A percentile compares a stretch with the other conserved stretches of the same genome.
Evolutionary conservation across 768 basidiomycete genomes (phyloP).

Genomic region (Boletus huronensis): DNA sequence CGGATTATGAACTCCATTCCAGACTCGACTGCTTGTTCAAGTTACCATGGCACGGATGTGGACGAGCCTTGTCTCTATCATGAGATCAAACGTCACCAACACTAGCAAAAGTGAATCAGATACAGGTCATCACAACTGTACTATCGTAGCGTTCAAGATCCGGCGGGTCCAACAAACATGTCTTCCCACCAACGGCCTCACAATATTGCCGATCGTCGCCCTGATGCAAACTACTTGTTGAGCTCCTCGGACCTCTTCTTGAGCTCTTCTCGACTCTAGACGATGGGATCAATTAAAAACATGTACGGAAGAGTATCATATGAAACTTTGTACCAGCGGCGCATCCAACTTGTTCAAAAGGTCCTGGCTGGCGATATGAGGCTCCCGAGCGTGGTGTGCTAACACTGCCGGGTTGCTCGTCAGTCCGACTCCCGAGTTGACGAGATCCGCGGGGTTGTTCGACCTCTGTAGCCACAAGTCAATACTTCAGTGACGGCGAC

Average conservation of each 20-base stretch:
- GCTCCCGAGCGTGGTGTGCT: conserved; percentile 50
- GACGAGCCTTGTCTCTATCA: background rate
- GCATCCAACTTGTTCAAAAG: conserved; percentile 43
- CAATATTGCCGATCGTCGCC: no score
- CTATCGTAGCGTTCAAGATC: no score
- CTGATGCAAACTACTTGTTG: conserved; percentile 33
- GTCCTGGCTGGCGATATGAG: conserved; percentile 46
- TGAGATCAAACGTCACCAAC: background rate
- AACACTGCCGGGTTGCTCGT: conserved; percentile 37
- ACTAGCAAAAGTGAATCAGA: background rate
- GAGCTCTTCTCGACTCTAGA: conserved; percentile 52
- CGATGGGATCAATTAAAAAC: background rate
- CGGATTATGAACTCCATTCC: background rate
- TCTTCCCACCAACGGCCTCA: background rate
- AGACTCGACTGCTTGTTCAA: background rate
- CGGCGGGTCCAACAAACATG: background rate
- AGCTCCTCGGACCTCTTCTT: conserved; percentile 43
- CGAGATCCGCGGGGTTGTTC: conserved; percentile 56
- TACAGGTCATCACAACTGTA: background rate
- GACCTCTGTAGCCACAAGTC: conserved; percentile 40
- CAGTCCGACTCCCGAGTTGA: conserved; percentile 36
- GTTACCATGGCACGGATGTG: background rate
- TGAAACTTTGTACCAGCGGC: conserved; percentile 42
- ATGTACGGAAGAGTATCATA: background rate
- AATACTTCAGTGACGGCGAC: background rate